Conservation (phyloP, 2,329 filamentous ascomycete genomes). For the Graphilbum sp. region DNA sequence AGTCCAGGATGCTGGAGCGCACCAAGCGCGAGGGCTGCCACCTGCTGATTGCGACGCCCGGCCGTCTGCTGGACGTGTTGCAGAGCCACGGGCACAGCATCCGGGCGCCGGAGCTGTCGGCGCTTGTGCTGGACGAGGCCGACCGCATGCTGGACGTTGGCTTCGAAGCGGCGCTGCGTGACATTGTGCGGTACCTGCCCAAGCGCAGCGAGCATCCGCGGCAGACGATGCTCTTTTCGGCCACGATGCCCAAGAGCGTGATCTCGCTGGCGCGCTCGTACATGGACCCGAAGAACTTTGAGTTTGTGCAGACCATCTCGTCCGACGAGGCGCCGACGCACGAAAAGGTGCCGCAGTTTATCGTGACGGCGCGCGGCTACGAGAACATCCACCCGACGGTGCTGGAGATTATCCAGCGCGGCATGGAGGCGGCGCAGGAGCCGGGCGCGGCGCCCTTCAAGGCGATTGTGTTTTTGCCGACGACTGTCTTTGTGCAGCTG, state of each 20-base stretch:
- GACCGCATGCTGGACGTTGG: constrained; percentile 98
- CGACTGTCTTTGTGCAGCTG: constrained; percentile 55
- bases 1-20: constrained; percentile 46
- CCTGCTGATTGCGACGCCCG: constrained; percentile 79
- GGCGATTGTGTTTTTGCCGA: constrained; percentile 85
- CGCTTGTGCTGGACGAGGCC: constrained; percentile 89
- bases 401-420: constrained; percentile 53
- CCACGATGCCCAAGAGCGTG: constrained; percentile 76
- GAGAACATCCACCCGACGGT: constrained; percentile 64
- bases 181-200: constrained; percentile 49
- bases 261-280: constrained; percentile 61
- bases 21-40: constrained; percentile 70
- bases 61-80: constrained; percentile 70
- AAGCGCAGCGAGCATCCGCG: constrained; percentile 44
- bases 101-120: constrained; percentile 60
- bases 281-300: constrained; percentile 63
- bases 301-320: constrained; percentile 78
- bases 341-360: constrained; percentile 63
- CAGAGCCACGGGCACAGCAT: constrained; percentile 47
- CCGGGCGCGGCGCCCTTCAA: constrained; percentile 54
- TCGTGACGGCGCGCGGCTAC: constrained; percentile 49
- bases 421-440: constrained; percentile 26
- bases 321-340: constrained; percentile 76
- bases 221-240: constrained; percentile 90
- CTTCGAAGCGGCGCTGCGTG: constrained; percentile 48